Conservation (phyloP, 192 early-diverging fungal genomes). For the Umbelopsis vinacea region DNA sequence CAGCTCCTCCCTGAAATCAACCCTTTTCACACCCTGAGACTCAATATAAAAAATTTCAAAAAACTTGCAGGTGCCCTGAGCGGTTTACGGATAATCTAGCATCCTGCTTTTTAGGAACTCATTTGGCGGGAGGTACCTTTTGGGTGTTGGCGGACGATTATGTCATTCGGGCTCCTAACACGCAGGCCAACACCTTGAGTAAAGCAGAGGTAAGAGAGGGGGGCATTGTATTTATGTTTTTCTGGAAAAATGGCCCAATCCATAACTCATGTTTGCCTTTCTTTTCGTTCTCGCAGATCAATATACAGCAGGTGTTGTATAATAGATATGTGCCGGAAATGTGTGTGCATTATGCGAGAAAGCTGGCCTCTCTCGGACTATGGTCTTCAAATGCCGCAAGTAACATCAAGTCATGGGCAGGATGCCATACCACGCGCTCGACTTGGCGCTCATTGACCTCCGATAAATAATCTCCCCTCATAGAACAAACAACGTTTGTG, state of each 20-base stretch:
- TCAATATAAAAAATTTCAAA: too few relatives aligned
- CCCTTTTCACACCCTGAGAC: too few relatives aligned
- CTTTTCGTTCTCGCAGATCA: constrained; percentile 23
- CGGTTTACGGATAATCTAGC: constrained; percentile 58
- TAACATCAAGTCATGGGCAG: not conserved
- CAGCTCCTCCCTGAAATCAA: too few relatives aligned
- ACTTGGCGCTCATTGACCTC: not conserved
- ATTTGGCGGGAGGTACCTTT: constrained; percentile 56
- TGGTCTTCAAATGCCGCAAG: constrained; percentile 27
- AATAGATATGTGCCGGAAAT: constrained; percentile 51
- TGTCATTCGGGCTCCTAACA: constrained; percentile 37
- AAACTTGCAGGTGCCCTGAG: constrained; percentile 53
- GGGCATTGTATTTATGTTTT: too few relatives aligned
- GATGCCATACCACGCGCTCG: not conserved
- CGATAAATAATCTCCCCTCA: not conserved
- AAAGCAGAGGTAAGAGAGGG: constrained; percentile 49
- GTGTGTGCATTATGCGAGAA: constrained; percentile 51
- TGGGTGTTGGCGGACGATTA: constrained; percentile 55
- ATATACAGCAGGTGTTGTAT: constrained; percentile 47
- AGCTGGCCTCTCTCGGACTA: constrained; percentile 44
- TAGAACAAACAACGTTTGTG: not conserved
- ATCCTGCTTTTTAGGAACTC: constrained; percentile 53
- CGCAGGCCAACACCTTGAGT: constrained; percentile 31
- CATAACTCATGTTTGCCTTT: too few relatives aligned
- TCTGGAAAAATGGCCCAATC: too few relatives aligned